Base-by-base conservation (phyloP, 352 stramenopile species). In the Thalassiosira livingstoniorum region DNA sequence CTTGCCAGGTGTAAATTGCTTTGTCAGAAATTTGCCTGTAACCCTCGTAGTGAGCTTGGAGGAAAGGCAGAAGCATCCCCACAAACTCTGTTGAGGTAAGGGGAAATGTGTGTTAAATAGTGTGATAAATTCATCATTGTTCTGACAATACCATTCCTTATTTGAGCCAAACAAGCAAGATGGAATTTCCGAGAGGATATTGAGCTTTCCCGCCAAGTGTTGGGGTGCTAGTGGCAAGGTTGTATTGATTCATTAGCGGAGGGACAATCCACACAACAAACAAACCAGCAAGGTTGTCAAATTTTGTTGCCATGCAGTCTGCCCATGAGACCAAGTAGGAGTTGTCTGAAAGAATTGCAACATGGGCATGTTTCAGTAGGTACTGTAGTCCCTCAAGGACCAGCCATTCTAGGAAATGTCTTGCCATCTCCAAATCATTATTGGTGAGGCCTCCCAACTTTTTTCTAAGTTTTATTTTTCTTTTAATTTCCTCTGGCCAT, bases 371-470 rank as follows among this genome's bases (percentile, higher is more conserved):
- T 4, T 23, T 4, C 5, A 58, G n/a, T 29, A 2, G 74, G 25
- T 68, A 25, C 27, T 51, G 70, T 0, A 71, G n/a, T 15, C 23
- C 31, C 55, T 83, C 67, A n/a, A 87, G 69, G 0, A 87, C 68
- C 0, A 82, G 27, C 67, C 66, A 83, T 11, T 76, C 21, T 2
- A 78, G 21, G 21, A 78, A 31, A 35, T 71, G 13, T 4, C 47
- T 72, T 13, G 71, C 79, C 58, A 74, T 73, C n/a, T 82, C 79
- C 18, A 86, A 43, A 42, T 86, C 79, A 0, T 72, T 82, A 39
- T 87, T 87, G 13, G 80, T 83, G 18, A 87, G 54, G 4, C 15
- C 0, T 3, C 64, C 80, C 0, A 60, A 31, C 0, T 35, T 34
- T 29, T 86, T 74, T 0, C 25, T 32, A 0, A 32, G 34, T 3